These are phyloP conservation scores for Botrytis sinoallii DNA, from an alignment of 2,329 filamentous ascomycete genomes.

Conservation along the genomic window DNA sequence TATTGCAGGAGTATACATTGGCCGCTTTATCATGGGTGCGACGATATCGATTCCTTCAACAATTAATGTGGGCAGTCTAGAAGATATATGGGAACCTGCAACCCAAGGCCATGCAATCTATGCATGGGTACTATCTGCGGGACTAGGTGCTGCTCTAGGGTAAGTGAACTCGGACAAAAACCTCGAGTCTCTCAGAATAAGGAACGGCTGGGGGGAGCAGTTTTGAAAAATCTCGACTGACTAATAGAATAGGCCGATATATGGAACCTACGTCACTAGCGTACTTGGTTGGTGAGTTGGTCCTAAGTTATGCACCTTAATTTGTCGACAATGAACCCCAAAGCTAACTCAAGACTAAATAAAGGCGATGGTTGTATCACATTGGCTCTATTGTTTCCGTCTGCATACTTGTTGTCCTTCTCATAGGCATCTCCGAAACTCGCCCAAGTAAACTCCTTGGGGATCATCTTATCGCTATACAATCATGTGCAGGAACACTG, in stretches of 20 bases:
- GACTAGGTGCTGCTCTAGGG: slow-evolving; percentile 40
- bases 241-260: slow-evolving; percentile 41
- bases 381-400: slow-evolving; percentile 41
- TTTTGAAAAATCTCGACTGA: neutral
- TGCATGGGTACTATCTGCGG: slow-evolving; percentile 44
- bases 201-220: too few relatives aligned
- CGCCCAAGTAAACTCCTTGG: slow-evolving; percentile 45
- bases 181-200: neutral
- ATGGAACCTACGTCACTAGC: slow-evolving; percentile 43
- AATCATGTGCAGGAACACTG: slow-evolving; percentile 29
- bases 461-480: slow-evolving; percentile 33
- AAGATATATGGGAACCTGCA: slow-evolving; percentile 48
- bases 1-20: slow-evolving; percentile 41
- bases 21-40: slow-evolving; percentile 45
- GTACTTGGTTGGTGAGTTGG: slow-evolving; percentile 40
- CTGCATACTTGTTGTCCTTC: slow-evolving; percentile 37
- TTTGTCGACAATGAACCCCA: neutral
- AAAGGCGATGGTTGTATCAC: slow-evolving; percentile 47
- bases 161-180: neutral
- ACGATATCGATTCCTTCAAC: slow-evolving; percentile 48
- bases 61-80: slow-evolving; percentile 47
- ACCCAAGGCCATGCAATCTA: slow-evolving; percentile 48
- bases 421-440: slow-evolving; percentile 43
- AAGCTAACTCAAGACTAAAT: neutral
- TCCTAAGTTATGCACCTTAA: neutral